A percentile compares a stretch with the other conserved stretches of the same genome.
Conservation (phyloP, 2,329 filamentous ascomycete genomes). For the Hypoxylon sp. region DNA sequence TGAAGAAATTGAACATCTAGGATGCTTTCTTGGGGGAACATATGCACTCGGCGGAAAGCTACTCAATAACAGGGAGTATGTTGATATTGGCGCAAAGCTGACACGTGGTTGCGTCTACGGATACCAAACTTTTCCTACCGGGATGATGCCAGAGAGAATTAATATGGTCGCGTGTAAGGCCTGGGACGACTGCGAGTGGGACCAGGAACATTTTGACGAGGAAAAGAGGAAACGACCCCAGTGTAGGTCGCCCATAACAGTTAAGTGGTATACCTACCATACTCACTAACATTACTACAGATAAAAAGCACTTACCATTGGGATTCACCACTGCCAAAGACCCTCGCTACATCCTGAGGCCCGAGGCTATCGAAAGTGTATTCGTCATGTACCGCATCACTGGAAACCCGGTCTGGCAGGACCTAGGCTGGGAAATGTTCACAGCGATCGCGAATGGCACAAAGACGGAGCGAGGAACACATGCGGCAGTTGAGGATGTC, state of each 20-base stretch:
- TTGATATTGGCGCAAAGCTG: slow-evolving; percentile 70
- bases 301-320: slow-evolving; percentile 55
- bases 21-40: slow-evolving; percentile 80
- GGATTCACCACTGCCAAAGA: slow-evolving; percentile 70
- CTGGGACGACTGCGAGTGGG: slow-evolving; percentile 54
- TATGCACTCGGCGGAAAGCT: slow-evolving; percentile 77
- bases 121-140: slow-evolving; percentile 69
- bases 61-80: slow-evolving; percentile 67
- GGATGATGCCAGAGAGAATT: slow-evolving; percentile 74
- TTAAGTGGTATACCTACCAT: background rate
- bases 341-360: slow-evolving; percentile 54
- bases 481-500: slow-evolving; percentile 51
- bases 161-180: slow-evolving; percentile 62
- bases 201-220: slow-evolving; percentile 43
- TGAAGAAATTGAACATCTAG: slow-evolving; percentile 69
- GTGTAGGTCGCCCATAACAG: slow-evolving; percentile 39
- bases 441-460: slow-evolving; percentile 50
- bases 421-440: slow-evolving; percentile 55
- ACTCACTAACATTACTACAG: slow-evolving; percentile 34
- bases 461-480: slow-evolving; percentile 47
- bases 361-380: slow-evolving; percentile 55
- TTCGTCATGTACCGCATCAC: slow-evolving; percentile 55
- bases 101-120: slow-evolving; percentile 75
- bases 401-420: slow-evolving; percentile 48
- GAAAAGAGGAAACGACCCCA: slow-evolving; percentile 47